These are phyloP conservation scores for Colletotrichum godetiae DNA, from an alignment of 2,329 filamentous ascomycete species.

Conservation along the genomic window DNA sequence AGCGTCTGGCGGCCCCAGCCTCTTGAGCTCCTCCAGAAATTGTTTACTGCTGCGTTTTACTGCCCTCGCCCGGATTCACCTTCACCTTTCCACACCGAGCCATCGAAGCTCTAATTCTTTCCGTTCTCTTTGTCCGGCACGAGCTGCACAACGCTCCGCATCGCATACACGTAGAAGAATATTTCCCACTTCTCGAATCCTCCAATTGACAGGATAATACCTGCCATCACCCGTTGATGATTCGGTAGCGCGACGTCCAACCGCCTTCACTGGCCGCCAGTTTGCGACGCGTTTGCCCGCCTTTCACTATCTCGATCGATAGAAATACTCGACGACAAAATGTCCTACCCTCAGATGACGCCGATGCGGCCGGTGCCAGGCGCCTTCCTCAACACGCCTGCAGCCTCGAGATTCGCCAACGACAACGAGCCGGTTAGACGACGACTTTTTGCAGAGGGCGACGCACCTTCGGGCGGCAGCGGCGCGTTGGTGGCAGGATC, in stretches of 20 bases:
- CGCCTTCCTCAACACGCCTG: constrained; percentile 80
- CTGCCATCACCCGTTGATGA: constrained; percentile 43
- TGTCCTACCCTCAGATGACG: constrained; percentile 69
- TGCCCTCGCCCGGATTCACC: constrained; percentile 19
- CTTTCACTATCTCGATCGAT: constrained; percentile 8
- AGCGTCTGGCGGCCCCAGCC: constrained; percentile 45
- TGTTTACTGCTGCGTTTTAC: constrained; percentile 42
- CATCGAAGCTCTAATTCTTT: constrained; percentile 25
- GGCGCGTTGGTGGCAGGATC: constrained; percentile 22
- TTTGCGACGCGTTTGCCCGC: constrained; percentile 35
- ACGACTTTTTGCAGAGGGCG: constrained; percentile 58
- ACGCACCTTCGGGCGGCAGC: constrained; percentile 25
- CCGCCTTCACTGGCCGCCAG: constrained; percentile 36
- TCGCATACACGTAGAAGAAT: neutral
- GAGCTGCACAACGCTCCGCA: constrained; percentile 21
- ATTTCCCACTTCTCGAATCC: neutral
- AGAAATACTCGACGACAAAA: constrained; percentile 44
- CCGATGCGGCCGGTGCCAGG: constrained; percentile 80
- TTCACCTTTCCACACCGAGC: constrained; percentile 31
- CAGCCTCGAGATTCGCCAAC: constrained; percentile 56
- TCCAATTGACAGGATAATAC: constrained; percentile 19
- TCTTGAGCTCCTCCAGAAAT: constrained; percentile 45
- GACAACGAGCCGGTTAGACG: constrained; percentile 60
- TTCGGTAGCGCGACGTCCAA: constrained; percentile 39
- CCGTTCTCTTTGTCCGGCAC: constrained; percentile 4